Evolutionary conservation across 2,329 filamentous ascomycete species (phyloP).

Genomic region (Phaeophleospora eucalypticola): DNA sequence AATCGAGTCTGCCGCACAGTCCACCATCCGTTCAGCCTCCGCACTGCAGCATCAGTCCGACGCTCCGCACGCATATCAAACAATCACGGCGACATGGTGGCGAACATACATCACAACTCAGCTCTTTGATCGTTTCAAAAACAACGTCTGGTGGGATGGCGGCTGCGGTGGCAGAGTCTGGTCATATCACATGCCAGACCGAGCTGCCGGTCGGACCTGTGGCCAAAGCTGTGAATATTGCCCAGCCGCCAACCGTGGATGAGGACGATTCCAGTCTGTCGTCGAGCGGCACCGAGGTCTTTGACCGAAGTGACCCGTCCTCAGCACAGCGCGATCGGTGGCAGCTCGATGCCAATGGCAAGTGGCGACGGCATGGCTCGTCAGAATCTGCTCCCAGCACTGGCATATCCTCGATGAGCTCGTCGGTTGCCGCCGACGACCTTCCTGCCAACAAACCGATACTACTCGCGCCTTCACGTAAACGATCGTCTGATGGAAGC

Average conservation of each 20-base stretch:
- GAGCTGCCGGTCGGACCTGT: constrained; percentile 5
- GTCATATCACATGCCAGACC: constrained; percentile 13
- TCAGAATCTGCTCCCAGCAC: constrained; percentile 33
- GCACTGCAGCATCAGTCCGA: neutral
- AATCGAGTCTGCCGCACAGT: neutral
- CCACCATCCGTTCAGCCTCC: neutral
- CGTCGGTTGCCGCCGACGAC: constrained; percentile 29
- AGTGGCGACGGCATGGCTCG: constrained; percentile 32
- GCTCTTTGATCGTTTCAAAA: constrained; percentile 3
- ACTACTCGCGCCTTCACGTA: constrained; percentile 16
- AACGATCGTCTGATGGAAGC: constrained; percentile 30
- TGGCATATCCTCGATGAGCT: constrained; percentile 32
- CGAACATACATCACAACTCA: constrained; percentile 7
- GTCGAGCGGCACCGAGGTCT: constrained; percentile 30
- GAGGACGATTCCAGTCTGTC: constrained; percentile 32
- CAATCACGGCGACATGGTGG: constrained; percentile 13
- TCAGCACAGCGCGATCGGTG: constrained; percentile 20
- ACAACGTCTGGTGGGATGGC: constrained; percentile 12
- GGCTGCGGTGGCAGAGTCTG: constrained; percentile 12
- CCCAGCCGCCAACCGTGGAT: constrained; percentile 10
- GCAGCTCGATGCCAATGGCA: constrained; percentile 27
- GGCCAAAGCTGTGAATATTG: constrained; percentile 11
- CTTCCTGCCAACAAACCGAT: constrained; percentile 7
- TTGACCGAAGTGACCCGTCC: constrained; percentile 21
- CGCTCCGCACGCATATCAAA: neutral